Conservation (phyloP, 2,329 filamentous ascomycete genomes). For the Cryphonectria radicalis region DNA sequence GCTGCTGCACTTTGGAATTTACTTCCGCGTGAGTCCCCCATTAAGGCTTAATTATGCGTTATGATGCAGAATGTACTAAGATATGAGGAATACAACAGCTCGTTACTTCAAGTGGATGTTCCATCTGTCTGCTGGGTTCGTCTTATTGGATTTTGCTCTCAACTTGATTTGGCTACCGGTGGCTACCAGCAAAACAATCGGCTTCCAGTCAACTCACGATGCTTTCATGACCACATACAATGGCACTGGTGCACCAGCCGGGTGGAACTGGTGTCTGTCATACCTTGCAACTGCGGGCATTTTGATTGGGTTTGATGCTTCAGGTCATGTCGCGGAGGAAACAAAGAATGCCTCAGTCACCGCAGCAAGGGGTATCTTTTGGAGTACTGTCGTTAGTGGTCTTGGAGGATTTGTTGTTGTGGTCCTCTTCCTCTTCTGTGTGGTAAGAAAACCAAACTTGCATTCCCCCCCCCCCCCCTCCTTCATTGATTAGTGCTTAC, state of each 20-base stretch:
- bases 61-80: too few species aligned
- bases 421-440: constrained; percentile 63
- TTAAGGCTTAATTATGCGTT: constrained; percentile 20
- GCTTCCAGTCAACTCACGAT: constrained; percentile 61
- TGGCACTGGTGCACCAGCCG: constrained; percentile 56
- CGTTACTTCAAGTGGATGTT: constrained; percentile 55
- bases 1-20: constrained; percentile 55
- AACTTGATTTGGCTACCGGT: constrained; percentile 67
- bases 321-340: constrained; percentile 64
- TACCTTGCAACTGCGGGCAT: constrained; percentile 65
- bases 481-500: too few species aligned
- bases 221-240: constrained; percentile 66
- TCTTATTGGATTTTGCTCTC: constrained; percentile 61
- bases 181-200: constrained; percentile 54
- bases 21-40: constrained; percentile 49
- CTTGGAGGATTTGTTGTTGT: constrained; percentile 59
- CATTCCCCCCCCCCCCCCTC: too few species aligned
- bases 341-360: constrained; percentile 60
- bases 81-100: constrained; percentile 35
- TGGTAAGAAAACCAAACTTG: constrained; percentile 43
- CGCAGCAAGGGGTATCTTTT: constrained; percentile 64
- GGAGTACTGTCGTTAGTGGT: constrained; percentile 61
- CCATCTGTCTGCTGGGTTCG: constrained; percentile 52
- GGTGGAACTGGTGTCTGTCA: constrained; percentile 67
- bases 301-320: constrained; percentile 64